These are phyloP conservation scores for Didymella pinodella DNA, from an alignment of 2,329 filamentous ascomycete genomes.

Conservation along the genomic window DNA sequence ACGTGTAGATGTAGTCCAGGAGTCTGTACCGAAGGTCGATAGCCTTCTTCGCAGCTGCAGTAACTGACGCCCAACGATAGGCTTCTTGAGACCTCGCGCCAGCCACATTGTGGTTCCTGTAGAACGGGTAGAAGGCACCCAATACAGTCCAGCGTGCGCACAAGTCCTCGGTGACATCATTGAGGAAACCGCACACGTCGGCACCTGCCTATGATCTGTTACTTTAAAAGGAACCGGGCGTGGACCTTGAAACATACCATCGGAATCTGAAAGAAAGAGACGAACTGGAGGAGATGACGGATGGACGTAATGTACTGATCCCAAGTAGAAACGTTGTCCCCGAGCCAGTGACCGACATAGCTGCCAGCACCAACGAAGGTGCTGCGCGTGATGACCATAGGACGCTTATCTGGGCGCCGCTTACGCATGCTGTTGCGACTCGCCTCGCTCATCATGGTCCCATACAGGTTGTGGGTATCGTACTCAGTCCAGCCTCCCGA, in stretches of 20 bases:
- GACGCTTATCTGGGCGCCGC: constrained; percentile 70
- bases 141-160: constrained; percentile 77
- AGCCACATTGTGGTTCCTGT: constrained; percentile 74
- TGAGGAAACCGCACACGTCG: constrained; percentile 79
- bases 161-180: constrained; percentile 70
- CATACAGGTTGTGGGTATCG: constrained; percentile 79
- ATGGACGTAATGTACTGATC: constrained; percentile 53
- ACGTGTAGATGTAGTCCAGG: constrained; percentile 82
- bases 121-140: constrained; percentile 77
- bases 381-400: constrained; percentile 77
- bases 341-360: constrained; percentile 66
- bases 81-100: constrained; percentile 60
- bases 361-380: constrained; percentile 76
- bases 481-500: constrained; percentile 72
- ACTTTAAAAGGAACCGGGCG: neutral
- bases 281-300: constrained; percentile 54
- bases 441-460: constrained; percentile 74
- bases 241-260: constrained; percentile 41
- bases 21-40: constrained; percentile 77
- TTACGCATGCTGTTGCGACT: constrained; percentile 72
- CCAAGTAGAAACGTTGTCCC: constrained; percentile 60
- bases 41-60: constrained; percentile 70
- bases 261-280: constrained; percentile 56
- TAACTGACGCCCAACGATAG: constrained; percentile 72
- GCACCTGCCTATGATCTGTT: constrained; percentile 44